Conservation (phyloP, 352 stramenopile species). For the Aphanomyces cochlioides region DNA sequence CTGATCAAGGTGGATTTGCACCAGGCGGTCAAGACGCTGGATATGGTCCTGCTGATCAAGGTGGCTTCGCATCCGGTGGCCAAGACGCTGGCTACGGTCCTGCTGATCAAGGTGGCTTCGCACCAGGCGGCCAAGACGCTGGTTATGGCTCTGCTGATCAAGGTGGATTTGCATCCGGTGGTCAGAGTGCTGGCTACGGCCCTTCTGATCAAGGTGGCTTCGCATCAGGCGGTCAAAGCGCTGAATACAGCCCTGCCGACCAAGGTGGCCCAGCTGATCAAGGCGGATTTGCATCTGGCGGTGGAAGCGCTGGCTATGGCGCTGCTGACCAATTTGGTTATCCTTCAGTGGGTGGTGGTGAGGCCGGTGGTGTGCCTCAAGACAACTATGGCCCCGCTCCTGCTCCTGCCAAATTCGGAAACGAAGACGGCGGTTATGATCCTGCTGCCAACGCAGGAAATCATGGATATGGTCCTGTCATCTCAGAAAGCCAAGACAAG, state of each 20-base stretch:
- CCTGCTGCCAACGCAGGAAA: neutral
- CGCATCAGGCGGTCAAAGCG: neutral
- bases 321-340: too few relatives aligned
- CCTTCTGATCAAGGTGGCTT: neutral
- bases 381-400: neutral
- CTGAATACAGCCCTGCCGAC: neutral
- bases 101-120: neutral
- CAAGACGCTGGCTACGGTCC: neutral
- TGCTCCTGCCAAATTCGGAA: neutral
- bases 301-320: neutral
- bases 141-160: neutral
- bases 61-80: neutral
- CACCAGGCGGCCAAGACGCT: too few relatives aligned
- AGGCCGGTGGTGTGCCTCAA: neutral
- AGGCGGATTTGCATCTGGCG: neutral
- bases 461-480: neutral
- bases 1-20: too few relatives aligned
- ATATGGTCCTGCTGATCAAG: neutral
- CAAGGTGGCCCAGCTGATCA: neutral
- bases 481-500: neutral
- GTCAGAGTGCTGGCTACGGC: neutral
- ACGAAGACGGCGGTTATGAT: neutral
- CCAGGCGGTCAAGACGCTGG: too few relatives aligned
- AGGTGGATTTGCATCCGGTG: constrained; percentile 1
- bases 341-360: too few relatives aligned